Conservation (phyloP, 192 early-diverging fungal genomes). For the Coemansia sp. region DNA sequence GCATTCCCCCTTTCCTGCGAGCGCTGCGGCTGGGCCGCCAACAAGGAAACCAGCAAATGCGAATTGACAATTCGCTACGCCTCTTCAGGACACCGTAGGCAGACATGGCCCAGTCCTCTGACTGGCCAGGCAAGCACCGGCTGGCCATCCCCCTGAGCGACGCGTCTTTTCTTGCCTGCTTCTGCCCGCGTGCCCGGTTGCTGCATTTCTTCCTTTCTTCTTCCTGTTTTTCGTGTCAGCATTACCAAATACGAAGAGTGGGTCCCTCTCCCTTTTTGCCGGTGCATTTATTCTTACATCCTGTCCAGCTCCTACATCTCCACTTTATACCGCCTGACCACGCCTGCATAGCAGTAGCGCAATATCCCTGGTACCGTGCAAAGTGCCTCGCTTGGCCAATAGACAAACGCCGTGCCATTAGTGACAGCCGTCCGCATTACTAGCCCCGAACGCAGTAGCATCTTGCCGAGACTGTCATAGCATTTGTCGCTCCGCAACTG, state of each 20-base stretch:
- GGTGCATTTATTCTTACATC: not conserved
- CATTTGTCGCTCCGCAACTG: not conserved
- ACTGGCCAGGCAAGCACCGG: slow-evolving; percentile 4
- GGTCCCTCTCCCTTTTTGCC: slow-evolving; percentile 3
- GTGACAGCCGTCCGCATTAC: not conserved
- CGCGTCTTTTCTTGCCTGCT: slow-evolving; percentile 2
- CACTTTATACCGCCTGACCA: not conserved
- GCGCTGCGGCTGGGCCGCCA: slow-evolving; percentile 13
- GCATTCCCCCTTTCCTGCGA: not conserved
- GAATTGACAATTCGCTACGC: slow-evolving; percentile 6
- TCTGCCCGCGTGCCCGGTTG: slow-evolving; percentile 3
- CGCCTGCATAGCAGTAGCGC: not conserved
- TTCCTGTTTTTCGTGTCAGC: slow-evolving; percentile 6
- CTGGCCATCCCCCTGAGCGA: not conserved
- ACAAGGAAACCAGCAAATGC: slow-evolving; percentile 17
- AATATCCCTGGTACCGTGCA: not conserved
- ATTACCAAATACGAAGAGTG: slow-evolving; percentile 9
- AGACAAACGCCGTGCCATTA: not conserved
- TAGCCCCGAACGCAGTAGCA: not conserved
- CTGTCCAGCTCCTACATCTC: not conserved
- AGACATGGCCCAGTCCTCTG: slow-evolving; percentile 9
- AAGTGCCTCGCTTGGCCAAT: not conserved
- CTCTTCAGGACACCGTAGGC: slow-evolving; percentile 10
- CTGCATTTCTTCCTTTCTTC: not conserved
- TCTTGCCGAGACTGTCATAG: not conserved